Evolutionary conservation across 2,329 filamentous ascomycete species (phyloP), one percentile per base, ranked within the genome.

Genomic region (Alternaria incomplexa): DNA sequence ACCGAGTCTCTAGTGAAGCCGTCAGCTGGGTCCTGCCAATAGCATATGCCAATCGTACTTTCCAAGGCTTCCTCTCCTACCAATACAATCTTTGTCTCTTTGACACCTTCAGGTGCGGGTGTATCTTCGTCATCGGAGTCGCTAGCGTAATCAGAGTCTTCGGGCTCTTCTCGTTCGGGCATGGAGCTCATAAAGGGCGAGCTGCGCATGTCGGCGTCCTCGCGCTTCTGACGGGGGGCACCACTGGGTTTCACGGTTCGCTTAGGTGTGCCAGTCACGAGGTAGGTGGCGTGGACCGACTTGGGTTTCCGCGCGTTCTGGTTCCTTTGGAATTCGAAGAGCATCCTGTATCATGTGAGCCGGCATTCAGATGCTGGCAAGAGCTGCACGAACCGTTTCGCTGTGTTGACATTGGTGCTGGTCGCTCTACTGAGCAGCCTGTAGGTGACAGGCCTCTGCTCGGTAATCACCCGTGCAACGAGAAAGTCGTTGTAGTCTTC

Each of bases 211-310:
- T 84, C 81, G 47, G 90, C 88, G 61, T 93, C 87, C 56, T 91
- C 90, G n/a, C 83, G 87, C 70, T 90, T 85, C 36, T 50, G 62
- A 23, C 74, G 76, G 30, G 77, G 73, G 50, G 70, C 65, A 22
- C 79, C 82, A 67, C 84, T 85, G 11, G 78, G 63, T 13, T 70
- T 64, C 25, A 73, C 61, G 26, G 58, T 15, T 13, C 40, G 47
- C 56, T 80, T 84, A 73, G 88, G 91, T 22, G 83, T 87, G 43
- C 95, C 96, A 54, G 90, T 91, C 48, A 99, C 77, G 52, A 97
- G 83, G 80, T 97, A 99, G n/a, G 93, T 97, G 47, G 95, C 96
- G 81, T 96, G 88, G n/a, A 97, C 84, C 25, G 89, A 90, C 22
- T 88, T 87, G 0, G 91, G 85, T 64, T 89, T 91, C 79, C 91